A percentile compares a stretch with the other conserved stretches of the same genome.
Conservation (phyloP, 352 stramenopile species). For the Globisporangium acanthophoron region DNA sequence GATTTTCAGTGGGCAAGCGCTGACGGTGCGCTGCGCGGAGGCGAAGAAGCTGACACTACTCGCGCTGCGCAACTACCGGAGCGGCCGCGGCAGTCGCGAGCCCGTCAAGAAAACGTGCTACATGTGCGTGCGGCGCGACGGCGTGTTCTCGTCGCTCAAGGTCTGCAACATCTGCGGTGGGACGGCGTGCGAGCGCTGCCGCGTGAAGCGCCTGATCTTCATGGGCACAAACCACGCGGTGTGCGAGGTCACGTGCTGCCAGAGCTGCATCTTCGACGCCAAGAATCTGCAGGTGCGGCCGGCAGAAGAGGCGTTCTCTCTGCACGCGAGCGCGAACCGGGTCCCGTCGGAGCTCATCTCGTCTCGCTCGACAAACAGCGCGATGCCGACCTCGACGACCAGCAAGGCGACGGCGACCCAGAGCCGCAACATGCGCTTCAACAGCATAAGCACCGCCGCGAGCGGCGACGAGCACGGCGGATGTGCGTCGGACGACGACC, state of each 20-base stretch:
- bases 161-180: slow-evolving; percentile 21
- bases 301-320: slow-evolving; percentile 11
- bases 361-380: background rate
- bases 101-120: slow-evolving; percentile 8
- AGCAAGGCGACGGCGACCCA: background rate
- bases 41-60: slow-evolving; percentile 56
- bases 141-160: slow-evolving; percentile 14
- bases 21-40: slow-evolving; percentile 34
- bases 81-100: background rate
- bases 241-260: slow-evolving; percentile 25
- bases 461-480: slow-evolving; percentile 3
- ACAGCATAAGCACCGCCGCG: background rate
- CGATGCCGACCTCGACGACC: background rate
- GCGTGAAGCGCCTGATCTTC: slow-evolving; percentile 25
- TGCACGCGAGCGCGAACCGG: slow-evolving; percentile 1
- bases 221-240: slow-evolving; percentile 15
- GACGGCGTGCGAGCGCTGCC: slow-evolving; percentile 19
- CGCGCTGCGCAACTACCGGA: slow-evolving; percentile 10
- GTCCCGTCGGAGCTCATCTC: background rate
- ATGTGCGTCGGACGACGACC: slow-evolving; percentile 3
- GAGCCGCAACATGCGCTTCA: background rate
- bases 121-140: slow-evolving; percentile 15
- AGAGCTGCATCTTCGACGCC: slow-evolving; percentile 28
- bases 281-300: slow-evolving; percentile 19
- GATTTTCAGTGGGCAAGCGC: slow-evolving; percentile 30